These are phyloP conservation scores for Blastomyces parvus DNA, from an alignment of 2,329 filamentous ascomycete genomes.

Conservation along the genomic window DNA sequence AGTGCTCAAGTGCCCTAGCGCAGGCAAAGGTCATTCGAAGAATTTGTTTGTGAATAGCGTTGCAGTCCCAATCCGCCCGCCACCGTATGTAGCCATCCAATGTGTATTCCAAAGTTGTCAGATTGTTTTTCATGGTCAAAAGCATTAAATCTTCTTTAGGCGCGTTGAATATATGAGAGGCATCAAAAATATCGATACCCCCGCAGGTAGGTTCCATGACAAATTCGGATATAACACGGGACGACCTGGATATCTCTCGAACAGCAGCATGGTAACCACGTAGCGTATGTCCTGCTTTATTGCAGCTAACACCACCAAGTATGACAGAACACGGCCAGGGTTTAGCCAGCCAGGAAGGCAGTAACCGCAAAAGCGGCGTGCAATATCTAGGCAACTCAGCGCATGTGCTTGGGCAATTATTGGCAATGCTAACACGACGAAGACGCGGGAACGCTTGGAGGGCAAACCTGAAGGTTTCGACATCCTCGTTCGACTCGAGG, in stretches of 20 bases:
- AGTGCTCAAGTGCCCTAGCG: neutral
- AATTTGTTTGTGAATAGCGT: neutral
- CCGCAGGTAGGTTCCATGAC: neutral
- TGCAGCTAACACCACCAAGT: too few species aligned
- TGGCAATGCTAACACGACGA: neutral
- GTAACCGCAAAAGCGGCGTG: neutral
- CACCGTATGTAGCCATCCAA: neutral
- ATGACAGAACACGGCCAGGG: neutral
- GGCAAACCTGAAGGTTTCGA: slow-evolving; percentile 1
- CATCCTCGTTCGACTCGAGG: neutral
- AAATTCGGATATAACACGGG: neutral
- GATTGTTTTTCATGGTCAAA: neutral
- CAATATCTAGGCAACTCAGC: neutral
- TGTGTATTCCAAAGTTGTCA: slow-evolving; percentile 1
- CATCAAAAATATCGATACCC: neutral
- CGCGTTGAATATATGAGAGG: neutral
- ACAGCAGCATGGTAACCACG: neutral
- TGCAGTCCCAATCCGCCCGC: neutral
- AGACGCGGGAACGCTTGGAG: slow-evolving; percentile 1
- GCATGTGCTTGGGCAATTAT: neutral
- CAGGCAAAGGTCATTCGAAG: neutral
- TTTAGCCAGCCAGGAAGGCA: neutral
- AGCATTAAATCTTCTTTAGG: neutral
- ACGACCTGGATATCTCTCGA: slow-evolving; percentile 1
- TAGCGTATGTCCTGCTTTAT: neutral